phyloP scores from a whole-genome alignment of 1,284 basidiomycete species.

The Melampsora americana region DNA sequence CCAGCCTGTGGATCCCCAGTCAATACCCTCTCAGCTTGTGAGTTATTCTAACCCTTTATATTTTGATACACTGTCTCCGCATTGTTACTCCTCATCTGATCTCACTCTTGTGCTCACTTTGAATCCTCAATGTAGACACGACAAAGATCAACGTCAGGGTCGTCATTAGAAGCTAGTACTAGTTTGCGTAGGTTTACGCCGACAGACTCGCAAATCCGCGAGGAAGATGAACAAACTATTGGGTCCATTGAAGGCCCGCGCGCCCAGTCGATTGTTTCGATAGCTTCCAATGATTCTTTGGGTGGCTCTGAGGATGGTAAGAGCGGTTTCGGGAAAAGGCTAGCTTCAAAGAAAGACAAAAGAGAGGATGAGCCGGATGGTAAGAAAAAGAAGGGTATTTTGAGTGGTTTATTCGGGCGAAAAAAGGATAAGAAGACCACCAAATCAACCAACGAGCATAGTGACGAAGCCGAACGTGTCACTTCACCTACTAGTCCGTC shows the following conservation, averaged over 20 bases:
- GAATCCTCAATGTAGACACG: conserved; percentile 5
- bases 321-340: conserved; percentile 4
- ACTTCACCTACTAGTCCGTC: conserved; percentile 42
- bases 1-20: background rate
- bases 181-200: background rate
- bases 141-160: conserved; percentile 25
- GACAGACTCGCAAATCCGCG: conserved; percentile 1
- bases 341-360: conserved; percentile 23
- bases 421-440: conserved; percentile 67
- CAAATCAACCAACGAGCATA: conserved; percentile 52
- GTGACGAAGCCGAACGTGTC: conserved; percentile 49
- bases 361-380: conserved; percentile 57
- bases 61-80: background rate
- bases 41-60: background rate
- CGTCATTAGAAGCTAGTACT: conserved; percentile 6
- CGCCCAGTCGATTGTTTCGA: conserved; percentile 29
- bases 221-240: conserved; percentile 14
- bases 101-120: background rate
- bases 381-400: conserved; percentile 63
- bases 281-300: conserved; percentile 5
- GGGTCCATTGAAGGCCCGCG: conserved; percentile 21
- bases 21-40: conserved; percentile 11
- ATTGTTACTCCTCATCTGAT: background rate
- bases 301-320: conserved; percentile 33
- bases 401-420: conserved; percentile 69